These are phyloP conservation scores for Malassezia caprae DNA, from an alignment of 1,284 basidiomycete genomes.

Conservation along the genomic window DNA sequence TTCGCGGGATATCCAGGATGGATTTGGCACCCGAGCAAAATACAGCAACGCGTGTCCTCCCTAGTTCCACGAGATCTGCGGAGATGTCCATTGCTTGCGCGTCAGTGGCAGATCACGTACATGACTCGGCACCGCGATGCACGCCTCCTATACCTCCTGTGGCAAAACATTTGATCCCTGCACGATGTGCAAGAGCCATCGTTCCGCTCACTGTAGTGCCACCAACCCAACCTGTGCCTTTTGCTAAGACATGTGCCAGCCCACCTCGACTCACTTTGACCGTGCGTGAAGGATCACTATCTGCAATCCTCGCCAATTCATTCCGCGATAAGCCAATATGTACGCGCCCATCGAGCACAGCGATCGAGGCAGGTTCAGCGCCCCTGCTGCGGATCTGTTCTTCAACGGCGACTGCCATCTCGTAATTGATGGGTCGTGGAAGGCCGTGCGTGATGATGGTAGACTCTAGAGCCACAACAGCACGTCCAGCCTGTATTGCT, in stretches of 20 bases:
- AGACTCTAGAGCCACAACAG: slow-evolving; percentile 57
- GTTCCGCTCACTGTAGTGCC: slow-evolving; percentile 88
- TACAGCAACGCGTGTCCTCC: slow-evolving; percentile 52
- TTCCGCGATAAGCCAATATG: slow-evolving; percentile 67
- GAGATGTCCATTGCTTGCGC: slow-evolving; percentile 60
- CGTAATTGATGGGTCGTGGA: slow-evolving; percentile 61
- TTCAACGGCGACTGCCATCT: slow-evolving; percentile 66
- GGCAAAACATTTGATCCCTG: slow-evolving; percentile 45
- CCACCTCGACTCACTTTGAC: slow-evolving; percentile 82
- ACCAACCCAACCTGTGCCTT: slow-evolving; percentile 57
- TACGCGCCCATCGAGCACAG: slow-evolving; percentile 68
- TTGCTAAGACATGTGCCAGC: slow-evolving; percentile 65
- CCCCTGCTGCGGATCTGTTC: slow-evolving; percentile 65
- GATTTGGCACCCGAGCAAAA: slow-evolving; percentile 92
- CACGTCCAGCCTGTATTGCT: slow-evolving; percentile 19
- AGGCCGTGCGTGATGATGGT: slow-evolving; percentile 78
- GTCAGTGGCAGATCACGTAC: slow-evolving; percentile 52
- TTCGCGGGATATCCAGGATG: slow-evolving; percentile 80
- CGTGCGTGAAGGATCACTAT: slow-evolving; percentile 44
- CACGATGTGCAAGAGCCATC: slow-evolving; percentile 41
- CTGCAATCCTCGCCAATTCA: slow-evolving; percentile 64
- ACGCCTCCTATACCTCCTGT: slow-evolving; percentile 63
- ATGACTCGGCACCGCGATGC: slow-evolving; percentile 78
- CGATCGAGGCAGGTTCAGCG: slow-evolving; percentile 81
- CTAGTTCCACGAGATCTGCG: slow-evolving; percentile 41